Conservation (phyloP, 352 stramenopile genomes). For the Globisporangium parvum region DNA sequence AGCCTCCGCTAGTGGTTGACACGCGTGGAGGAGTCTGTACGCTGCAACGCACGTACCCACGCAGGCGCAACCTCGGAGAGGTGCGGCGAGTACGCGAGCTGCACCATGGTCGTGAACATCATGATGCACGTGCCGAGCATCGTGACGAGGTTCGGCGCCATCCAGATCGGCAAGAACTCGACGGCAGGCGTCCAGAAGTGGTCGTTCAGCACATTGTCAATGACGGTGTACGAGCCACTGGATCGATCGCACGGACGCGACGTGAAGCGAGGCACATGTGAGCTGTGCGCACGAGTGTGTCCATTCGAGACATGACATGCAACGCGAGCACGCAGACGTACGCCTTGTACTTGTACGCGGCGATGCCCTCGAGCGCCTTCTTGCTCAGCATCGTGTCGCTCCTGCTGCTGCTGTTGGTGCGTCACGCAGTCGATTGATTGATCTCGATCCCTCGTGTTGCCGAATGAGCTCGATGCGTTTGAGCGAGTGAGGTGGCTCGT, state of each 20-base stretch:
- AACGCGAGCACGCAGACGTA: conserved; percentile 24
- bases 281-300: too few relatives aligned
- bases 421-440: neutral
- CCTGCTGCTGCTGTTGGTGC: neutral
- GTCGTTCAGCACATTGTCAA: conserved; percentile 83
- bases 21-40: neutral
- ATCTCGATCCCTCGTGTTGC: too few relatives aligned
- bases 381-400: conserved; percentile 43
- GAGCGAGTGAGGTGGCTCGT: too few relatives aligned
- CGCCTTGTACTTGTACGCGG: conserved; percentile 86
- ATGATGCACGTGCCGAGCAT: conserved; percentile 81
- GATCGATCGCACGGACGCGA: neutral
- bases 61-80: conserved; percentile 52
- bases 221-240: conserved; percentile 81
- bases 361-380: conserved; percentile 78
- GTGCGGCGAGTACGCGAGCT: conserved; percentile 71
- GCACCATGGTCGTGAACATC: conserved; percentile 69
- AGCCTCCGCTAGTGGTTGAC: neutral
- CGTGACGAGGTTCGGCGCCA: conserved; percentile 90
- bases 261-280: too few relatives aligned
- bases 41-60: conserved; percentile 31
- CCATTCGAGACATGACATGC: neutral
- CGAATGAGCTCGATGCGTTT: too few relatives aligned
- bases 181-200: conserved; percentile 85
- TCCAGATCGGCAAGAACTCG: conserved; percentile 79